phyloP scores from a whole-genome alignment of 495 filamentous ascomycete genomes.

The Podospora sp. region DNA sequence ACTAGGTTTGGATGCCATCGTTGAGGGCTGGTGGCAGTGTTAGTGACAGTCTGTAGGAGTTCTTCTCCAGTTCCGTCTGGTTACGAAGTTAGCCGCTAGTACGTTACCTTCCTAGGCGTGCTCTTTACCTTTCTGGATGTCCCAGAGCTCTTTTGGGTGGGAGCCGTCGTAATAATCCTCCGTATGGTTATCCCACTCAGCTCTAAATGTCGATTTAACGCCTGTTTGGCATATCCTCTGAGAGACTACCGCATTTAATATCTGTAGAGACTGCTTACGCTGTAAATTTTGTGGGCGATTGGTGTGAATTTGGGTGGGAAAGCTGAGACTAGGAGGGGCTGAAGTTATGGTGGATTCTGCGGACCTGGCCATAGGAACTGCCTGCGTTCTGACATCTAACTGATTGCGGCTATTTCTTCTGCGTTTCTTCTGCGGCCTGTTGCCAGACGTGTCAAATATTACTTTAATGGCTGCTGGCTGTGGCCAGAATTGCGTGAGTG shows the following conservation, averaged over 20 bases:
- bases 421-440: conserved; percentile 7
- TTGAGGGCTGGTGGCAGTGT: background rate
- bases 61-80: no score
- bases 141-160: no score
- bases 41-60: background rate
- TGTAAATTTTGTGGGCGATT: background rate
- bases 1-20: background rate
- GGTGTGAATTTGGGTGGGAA: conserved; percentile 8
- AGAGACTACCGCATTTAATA: conserved; percentile 4
- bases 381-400: conserved; percentile 4
- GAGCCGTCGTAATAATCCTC: no score
- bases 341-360: background rate
- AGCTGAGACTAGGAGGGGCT: conserved; percentile 1
- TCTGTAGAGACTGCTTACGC: background rate
- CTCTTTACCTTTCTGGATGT: no score
- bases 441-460: conserved; percentile 4
- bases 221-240: no score
- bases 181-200: no score
- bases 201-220: no score
- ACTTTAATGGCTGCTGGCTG: background rate
- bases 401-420: background rate
- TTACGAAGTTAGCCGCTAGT: no score
- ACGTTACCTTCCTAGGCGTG: no score
- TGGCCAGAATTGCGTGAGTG: background rate
- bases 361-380: conserved; percentile 2